Evolutionary conservation across 78 protist genomes (phyloP).

Genomic region (Dictyostelium purpureum): DNA sequence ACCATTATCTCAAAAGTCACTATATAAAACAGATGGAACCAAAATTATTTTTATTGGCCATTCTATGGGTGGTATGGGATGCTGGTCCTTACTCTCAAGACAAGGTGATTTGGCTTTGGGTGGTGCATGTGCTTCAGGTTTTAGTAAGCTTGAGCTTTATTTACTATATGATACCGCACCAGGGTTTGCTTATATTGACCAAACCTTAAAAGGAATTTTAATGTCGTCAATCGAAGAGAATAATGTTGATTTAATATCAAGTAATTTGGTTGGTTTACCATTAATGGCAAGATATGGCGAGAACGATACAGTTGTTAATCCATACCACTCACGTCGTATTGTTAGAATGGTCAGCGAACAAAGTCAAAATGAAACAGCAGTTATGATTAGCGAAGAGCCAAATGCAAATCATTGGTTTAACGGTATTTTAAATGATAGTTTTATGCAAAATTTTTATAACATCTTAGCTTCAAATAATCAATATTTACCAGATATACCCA

Average conservation of each 20-base stretch:
- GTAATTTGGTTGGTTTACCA: conserved; percentile 48
- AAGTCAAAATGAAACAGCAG: conserved; percentile 10
- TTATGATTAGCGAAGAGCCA: conserved; percentile 24
- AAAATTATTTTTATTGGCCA: conserved; percentile 33
- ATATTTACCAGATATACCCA: neutral
- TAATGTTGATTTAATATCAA: conserved; percentile 7
- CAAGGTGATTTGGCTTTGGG: conserved; percentile 48
- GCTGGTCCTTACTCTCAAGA: conserved; percentile 9
- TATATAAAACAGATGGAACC: neutral
- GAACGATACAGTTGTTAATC: conserved; percentile 35
- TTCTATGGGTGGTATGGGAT: conserved; percentile 56
- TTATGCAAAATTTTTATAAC: conserved; percentile 14
- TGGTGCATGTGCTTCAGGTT: conserved; percentile 63
- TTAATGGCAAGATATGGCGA: conserved; percentile 43
- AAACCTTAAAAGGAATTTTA: conserved; percentile 12
- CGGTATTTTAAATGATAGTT: conserved; percentile 56
- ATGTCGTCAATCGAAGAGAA: conserved; percentile 45
- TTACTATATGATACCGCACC: conserved; percentile 14
- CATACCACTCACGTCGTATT: conserved; percentile 49
- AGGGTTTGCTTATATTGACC: conserved; percentile 44
- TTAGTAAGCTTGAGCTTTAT: conserved; percentile 14
- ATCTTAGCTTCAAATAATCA: neutral
- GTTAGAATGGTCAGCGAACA: conserved; percentile 35
- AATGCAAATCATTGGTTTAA: conserved; percentile 67
- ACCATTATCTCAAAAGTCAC: neutral